These are phyloP conservation scores for Oemleria cerasiformis DNA, from an alignment of 306 rosid species.

Conservation along the genomic window DNA sequence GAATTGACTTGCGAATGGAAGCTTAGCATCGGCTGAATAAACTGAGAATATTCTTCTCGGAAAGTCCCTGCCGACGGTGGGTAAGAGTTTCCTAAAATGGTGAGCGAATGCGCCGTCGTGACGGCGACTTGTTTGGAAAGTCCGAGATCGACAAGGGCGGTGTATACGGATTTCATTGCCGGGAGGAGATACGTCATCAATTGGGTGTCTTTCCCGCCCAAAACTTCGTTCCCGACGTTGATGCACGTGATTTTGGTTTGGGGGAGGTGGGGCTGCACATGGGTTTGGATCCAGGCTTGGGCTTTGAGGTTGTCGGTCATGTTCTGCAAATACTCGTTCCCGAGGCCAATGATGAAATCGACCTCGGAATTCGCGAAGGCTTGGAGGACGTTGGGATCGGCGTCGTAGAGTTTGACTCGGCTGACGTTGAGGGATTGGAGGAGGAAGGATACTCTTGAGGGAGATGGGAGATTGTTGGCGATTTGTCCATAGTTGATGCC, in stretches of 20 bases:
- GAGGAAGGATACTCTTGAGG: conserved; percentile 50
- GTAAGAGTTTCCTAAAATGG: conserved; percentile 44
- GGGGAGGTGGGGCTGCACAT: conserved; percentile 53
- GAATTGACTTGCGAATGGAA: conserved; percentile 57
- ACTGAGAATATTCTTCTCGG: conserved; percentile 42
- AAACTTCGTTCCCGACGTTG: conserved; percentile 71
- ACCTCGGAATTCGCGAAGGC: conserved; percentile 66
- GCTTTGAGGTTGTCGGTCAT: conserved; percentile 61
- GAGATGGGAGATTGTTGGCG: conserved; percentile 77
- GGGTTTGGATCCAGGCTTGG: conserved; percentile 58
- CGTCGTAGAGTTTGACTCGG: conserved; percentile 80
- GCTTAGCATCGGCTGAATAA: conserved; percentile 52
- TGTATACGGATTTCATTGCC: conserved; percentile 64
- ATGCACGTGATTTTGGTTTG: conserved; percentile 64
- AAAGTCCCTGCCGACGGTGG: conserved; percentile 78
- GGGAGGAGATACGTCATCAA: conserved; percentile 50
- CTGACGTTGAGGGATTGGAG: conserved; percentile 58
- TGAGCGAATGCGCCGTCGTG: conserved; percentile 69
- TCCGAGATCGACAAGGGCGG: conserved; percentile 56
- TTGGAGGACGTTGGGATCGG: conserved; percentile 73
- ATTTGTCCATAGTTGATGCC: conserved; percentile 93
- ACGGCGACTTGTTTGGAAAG: conserved; percentile 50
- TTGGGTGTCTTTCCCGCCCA: conserved; percentile 40
- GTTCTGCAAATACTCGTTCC: conserved; percentile 53
- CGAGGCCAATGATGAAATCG: conserved; percentile 67